Base-by-base conservation (phyloP, 805 yeast genomes). In the Yarrowia deformans region DNA sequence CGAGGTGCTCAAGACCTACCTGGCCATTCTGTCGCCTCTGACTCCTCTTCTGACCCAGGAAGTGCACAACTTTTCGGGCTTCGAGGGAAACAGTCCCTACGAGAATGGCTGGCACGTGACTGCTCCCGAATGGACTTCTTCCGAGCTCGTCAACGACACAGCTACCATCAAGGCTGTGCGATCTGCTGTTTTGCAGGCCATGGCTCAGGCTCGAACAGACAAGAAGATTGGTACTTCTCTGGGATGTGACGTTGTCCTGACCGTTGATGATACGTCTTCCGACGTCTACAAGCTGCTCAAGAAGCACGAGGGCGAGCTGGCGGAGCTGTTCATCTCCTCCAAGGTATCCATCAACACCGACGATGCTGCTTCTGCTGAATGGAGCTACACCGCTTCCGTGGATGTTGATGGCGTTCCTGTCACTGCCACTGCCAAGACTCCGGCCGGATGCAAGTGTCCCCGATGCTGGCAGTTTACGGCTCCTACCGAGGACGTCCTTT, bases 381-480 rank as follows among this genome's bases (percentile, higher is more conserved):
- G 79, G 80, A 18, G 77, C 77, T 74, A 73, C 67, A 70, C 77
- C 63, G 73, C 72, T 6, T 69, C 72, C n/a, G 71, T 81, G 1
- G 71, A 71, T 1, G 71, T 82, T 2, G 77, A 73, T 8, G 81
- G 77, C 1, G 73, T 73, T 9, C 75, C 66, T 3, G 69, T 82
- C 8, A 72, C 72, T 1, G 74, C 85, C 4, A 71, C 76, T 2
- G 83, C 89, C 2, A 78, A 81, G 8, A 81, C 82, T 5, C 84
- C 92, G 0, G 69, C 76, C 0, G 75, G 80, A 1, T 79, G 79
- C 67, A 93, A 93, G 74, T 95, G 99, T 77, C 97, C 97, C 8
- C 84, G 99, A 76, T 95, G 99, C 79, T 95, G 99, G 99, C 91
- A 91, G 74, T 87, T 79, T 75, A 85, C 85, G 8, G 81, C 96